Evolutionary conservation across 352 stramenopile species (phyloP), one percentile per base, ranked within the genome.

Genomic region (Elongisporangium undulatum): DNA sequence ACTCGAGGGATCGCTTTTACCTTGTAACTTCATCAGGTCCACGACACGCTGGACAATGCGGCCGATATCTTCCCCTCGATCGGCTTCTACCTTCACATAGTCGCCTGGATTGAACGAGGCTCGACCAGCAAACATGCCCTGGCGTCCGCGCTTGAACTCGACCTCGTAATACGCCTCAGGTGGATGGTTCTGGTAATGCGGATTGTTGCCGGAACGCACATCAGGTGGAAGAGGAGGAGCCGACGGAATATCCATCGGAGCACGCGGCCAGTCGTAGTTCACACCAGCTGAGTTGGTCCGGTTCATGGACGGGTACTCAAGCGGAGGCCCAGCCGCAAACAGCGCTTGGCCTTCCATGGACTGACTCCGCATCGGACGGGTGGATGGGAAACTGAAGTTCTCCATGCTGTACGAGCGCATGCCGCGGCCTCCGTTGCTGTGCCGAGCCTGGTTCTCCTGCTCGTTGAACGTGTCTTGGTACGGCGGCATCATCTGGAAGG

Each of bases 11-110:
- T 91, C 77, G 12, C 61, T 68, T 39, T 53, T 63, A 21, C 13
- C 59, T 54, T 70, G 71, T 55, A 88, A 76, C 67, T 97, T 96
- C 1, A 92, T 76, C 6, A 96, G 54, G 13, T 97, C 85, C 3
- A 82, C 85, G 22, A 90, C 89, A 49, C 85, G 82, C 62, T 98
- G 79, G 19, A 98, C 87, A 56, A 99, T 95, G 12, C 77, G 79
- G 4, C 97, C 97, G 60, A 99, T 95, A 76, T 99, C 97, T 69
- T 99, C 96, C 51, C 97, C 97, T 21, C 97, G 92, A 69, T 99
- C 97, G 19, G 96, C 97, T 72, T 99, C 97, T 48, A 99, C 97
- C 78, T 94, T 99, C 3, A 99, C 96, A 62, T 94, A 98, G 63
- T 97, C 94, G 13, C 97, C 96, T 56, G 97, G 70, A 49, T 97